These are phyloP conservation scores for Phoma herbarum DNA, from an alignment of 2,329 filamentous ascomycete genomes.

Conservation along the genomic window DNA sequence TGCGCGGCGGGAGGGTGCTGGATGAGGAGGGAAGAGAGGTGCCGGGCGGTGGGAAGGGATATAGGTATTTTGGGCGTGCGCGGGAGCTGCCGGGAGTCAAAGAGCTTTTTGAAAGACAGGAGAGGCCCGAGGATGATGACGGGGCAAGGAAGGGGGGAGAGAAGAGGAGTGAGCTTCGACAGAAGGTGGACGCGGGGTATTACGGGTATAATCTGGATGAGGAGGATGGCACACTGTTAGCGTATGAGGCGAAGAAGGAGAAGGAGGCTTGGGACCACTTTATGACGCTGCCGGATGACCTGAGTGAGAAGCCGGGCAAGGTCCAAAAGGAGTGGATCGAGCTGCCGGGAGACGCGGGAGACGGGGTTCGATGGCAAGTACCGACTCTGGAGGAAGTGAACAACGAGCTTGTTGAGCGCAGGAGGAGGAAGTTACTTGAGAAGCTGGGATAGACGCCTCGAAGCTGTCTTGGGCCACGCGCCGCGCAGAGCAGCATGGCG, in stretches of 20 bases:
- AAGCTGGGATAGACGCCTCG: constrained; percentile 64
- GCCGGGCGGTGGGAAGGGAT: constrained; percentile 80
- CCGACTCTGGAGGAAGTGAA: constrained; percentile 94
- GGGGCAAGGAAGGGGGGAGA: constrained; percentile 70
- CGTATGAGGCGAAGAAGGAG: constrained; percentile 85
- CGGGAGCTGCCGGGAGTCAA: constrained; percentile 93
- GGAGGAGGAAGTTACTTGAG: constrained; percentile 83
- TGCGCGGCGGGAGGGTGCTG: constrained; percentile 69
- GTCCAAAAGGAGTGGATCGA: constrained; percentile 71
- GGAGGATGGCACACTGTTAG: constrained; percentile 82
- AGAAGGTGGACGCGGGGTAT: constrained; percentile 89
- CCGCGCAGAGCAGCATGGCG: neutral
- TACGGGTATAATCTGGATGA: constrained; percentile 95
- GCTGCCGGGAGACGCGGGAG: constrained; percentile 84
- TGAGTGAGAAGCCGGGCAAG: constrained; percentile 36
- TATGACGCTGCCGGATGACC: constrained; percentile 63
- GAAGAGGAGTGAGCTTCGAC: constrained; percentile 72
- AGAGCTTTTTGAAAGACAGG: constrained; percentile 68
- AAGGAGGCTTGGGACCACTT: constrained; percentile 78
- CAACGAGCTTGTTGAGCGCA: constrained; percentile 86
- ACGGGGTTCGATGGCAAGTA: constrained; percentile 82
- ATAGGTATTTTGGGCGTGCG: constrained; percentile 85
- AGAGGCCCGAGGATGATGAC: constrained; percentile 54
- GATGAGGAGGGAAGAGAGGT: constrained; percentile 66
- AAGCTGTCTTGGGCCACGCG: neutral